phyloP scores from a whole-genome alignment of 1,284 basidiomycete species.

The Kalmanozyma brasiliensis region DNA sequence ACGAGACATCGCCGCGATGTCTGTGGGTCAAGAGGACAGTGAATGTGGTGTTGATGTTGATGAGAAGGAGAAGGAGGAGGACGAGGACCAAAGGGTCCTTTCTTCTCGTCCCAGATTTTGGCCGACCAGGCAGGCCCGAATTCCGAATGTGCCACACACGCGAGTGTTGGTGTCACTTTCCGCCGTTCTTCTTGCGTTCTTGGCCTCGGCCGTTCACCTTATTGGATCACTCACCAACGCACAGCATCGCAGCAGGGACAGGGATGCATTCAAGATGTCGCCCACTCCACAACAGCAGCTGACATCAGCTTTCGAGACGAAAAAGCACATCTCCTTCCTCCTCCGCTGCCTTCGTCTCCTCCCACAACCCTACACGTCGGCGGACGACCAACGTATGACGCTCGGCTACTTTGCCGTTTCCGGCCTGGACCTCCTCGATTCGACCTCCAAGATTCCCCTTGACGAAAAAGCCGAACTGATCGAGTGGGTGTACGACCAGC shows the following conservation, averaged over 20 bases:
- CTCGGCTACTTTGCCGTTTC: conserved; percentile 63
- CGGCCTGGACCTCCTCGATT: conserved; percentile 56
- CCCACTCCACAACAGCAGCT: not conserved
- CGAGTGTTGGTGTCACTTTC: conserved; percentile 9
- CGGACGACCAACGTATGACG: conserved; percentile 64
- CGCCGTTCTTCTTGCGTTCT: not conserved
- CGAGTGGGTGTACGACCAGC: conserved; percentile 88
- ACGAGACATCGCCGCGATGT: conserved; percentile 1
- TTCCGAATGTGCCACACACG: conserved; percentile 5
- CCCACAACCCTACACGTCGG: conserved; percentile 57
- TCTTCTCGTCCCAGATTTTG: no score
- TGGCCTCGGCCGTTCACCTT: no score
- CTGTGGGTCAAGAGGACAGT: not conserved
- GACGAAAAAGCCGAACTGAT: conserved; percentile 36
- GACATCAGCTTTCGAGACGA: conserved; percentile 9
- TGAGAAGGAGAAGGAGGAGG: not conserved
- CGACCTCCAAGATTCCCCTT: conserved; percentile 17
- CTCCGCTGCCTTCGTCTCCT: conserved; percentile 58
- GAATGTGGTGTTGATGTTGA: not conserved
- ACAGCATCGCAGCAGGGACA: no score
- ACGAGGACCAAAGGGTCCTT: not conserved
- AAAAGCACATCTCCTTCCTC: conserved; percentile 59
- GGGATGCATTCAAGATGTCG: not conserved
- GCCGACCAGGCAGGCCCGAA: conserved; percentile 1
- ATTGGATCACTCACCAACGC: no score